Evolutionary conservation across 192 early-diverging fungal genomes (phyloP), one percentile per base, ranked within the genome.

Genomic region (Physocladia obscura): DNA sequence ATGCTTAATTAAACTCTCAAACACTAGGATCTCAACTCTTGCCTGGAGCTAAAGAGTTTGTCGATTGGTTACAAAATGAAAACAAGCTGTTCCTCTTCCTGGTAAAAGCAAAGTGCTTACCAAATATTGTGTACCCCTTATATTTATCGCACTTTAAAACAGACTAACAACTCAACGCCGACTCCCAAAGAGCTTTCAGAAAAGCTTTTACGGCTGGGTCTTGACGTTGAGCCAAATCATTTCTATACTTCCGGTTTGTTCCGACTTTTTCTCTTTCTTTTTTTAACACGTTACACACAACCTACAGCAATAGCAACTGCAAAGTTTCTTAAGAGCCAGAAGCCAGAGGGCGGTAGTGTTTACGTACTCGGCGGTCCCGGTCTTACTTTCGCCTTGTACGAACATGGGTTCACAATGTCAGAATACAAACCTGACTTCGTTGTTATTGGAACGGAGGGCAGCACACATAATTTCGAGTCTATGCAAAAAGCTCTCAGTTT

Each of bases 301-400:
- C 22, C 24, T 13, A 11, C 11, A 38, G 83, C 81, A 40, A 71
- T 83, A 48, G 75, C 82, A 35, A 87, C 86, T 22, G 86, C 86
- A 49, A 71, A 74, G 54, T 87, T 87, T 69, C 76, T 87, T 24
- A 76, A 82, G 51, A 70, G 67, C 15, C 86, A 85, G 65, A 79
- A 78, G 52, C 85, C 85, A 8, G 44, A 70, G 3, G 74, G 74
- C 11, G 76, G 68, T 37, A 61, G 56, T 4, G 70, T 70, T 34
- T 87, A 84, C 63, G 85, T 84, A 19, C 82, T 87, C 70, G 86
- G 86, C 64, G 86, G 84, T 29, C 80, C 85, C 36, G 85, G 83
- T 48, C 72, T 87, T 4, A 81, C 82, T 24, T 82, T 76, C 71
- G 78, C 86, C 21, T 72, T 87, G 27, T 87, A 87, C 35, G 81